Evolutionary conservation across 805 yeast species (phyloP).

Genomic region (Spathaspora girioi): DNA sequence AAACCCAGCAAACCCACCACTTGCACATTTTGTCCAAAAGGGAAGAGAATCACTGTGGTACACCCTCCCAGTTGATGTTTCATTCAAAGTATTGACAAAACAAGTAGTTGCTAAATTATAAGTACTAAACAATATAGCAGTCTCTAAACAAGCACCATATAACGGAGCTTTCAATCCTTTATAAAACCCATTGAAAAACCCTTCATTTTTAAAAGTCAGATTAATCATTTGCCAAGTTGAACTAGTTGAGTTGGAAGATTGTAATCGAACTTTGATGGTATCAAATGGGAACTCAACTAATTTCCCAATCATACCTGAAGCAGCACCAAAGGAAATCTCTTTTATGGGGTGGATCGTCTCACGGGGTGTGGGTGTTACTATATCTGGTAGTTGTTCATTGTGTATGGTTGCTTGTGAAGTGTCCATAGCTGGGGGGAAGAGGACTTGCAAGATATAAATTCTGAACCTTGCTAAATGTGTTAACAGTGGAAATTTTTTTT

Average conservation of each 20-base stretch:
- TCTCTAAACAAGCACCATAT: conserved; percentile 87
- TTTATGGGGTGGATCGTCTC: conserved; percentile 18
- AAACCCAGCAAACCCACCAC: conserved; percentile 84
- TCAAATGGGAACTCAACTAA: conserved; percentile 89
- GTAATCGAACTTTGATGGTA: conserved; percentile 84
- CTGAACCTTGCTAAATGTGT: neutral
- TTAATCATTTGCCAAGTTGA: conserved; percentile 66
- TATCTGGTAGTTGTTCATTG: neutral
- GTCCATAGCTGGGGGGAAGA: conserved; percentile 1
- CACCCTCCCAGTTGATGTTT: conserved; percentile 13
- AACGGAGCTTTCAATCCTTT: conserved; percentile 79
- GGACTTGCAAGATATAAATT: neutral
- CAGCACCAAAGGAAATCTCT: conserved; percentile 48
- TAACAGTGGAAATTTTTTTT: neutral
- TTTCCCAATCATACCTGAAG: conserved; percentile 82
- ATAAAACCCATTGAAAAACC: conserved; percentile 68
- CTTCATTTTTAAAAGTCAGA: conserved; percentile 64
- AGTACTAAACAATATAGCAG: conserved; percentile 71
- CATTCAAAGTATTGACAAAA: conserved; percentile 27
- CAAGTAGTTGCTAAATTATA: conserved; percentile 40
- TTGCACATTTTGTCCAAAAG: conserved; percentile 44
- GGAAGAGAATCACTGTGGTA: conserved; percentile 28
- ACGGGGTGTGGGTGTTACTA: neutral
- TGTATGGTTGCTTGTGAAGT: conserved; percentile 1
- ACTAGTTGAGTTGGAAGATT: conserved; percentile 49